Percentiles rank a stretch among this genome's conserved stretches.
These are phyloP conservation scores for Euphorbia corollata DNA, from an alignment of 441 rosid genomes.

Conservation along the genomic window DNA sequence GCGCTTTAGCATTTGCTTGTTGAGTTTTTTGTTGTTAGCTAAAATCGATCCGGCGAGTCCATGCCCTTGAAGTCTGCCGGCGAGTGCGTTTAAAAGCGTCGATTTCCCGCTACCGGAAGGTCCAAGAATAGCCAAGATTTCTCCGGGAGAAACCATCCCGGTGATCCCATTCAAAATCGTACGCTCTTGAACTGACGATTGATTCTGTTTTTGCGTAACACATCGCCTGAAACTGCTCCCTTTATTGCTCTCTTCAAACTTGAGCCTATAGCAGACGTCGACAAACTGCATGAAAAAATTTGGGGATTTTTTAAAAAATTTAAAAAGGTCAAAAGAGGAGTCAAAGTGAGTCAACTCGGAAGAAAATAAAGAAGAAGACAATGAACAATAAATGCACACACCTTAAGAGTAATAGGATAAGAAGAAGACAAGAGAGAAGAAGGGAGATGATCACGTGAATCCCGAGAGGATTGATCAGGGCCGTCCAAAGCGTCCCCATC, in stretches of 20 bases:
- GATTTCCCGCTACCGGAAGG: constrained; percentile 95
- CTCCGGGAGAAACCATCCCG: constrained; percentile 81
- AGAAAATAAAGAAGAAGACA: not conserved
- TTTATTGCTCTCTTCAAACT: constrained; percentile 26
- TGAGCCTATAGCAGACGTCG: constrained; percentile 55
- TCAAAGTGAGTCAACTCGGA: constrained; percentile 28
- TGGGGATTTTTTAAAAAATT: no score
- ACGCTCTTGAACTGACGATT: constrained; percentile 36
- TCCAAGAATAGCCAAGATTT: constrained; percentile 82
- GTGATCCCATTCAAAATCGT: constrained; percentile 60
- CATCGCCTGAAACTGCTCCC: constrained; percentile 32
- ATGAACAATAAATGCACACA: constrained; percentile 4
- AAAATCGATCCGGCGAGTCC: constrained; percentile 58
- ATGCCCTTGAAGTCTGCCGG: constrained; percentile 60
- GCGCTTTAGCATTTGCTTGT: constrained; percentile 43
- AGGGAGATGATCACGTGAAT: constrained; percentile 36
- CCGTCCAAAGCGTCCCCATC: constrained; percentile 29
- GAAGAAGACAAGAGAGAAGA: constrained; percentile 41
- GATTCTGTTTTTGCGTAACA: constrained; percentile 26
- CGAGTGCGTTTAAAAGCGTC: constrained; percentile 61
- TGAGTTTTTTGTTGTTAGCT: constrained; percentile 41
- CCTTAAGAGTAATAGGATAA: constrained; percentile 74
- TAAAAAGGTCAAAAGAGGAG: not conserved
- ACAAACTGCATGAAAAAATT: constrained; percentile 50
- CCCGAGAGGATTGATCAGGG: constrained; percentile 38